Base-by-base conservation (phyloP, 345 rosid species). In the Gynandropsis gynandra region DNA sequence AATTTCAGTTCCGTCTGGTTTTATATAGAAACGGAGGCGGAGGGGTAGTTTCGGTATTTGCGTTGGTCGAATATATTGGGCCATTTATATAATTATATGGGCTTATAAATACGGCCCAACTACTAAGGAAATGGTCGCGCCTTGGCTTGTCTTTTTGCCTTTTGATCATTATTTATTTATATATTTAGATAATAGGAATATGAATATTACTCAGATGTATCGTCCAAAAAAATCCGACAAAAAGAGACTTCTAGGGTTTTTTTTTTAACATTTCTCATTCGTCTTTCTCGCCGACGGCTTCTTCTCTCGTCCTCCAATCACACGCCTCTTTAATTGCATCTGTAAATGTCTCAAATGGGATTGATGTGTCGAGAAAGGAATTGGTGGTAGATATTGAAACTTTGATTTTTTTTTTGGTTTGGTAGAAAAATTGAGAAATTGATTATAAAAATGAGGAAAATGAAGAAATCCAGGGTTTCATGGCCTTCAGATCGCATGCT, bases 401-500 rank as follows among this genome's bases (percentile, higher is more conserved):
- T 52, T 35, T 43, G 55, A 54, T 4, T 48, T 10, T 15, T 45
- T 18, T 61, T 39, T 13, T n/a, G n/a, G n/a, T 18, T 10, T 21
- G 51, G 41, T 52, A n/a, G 10, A 31, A 50, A 59, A 13, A 34
- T 45, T 55, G 56, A 40, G 57, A 29, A 20, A 9, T 49, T 18
- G 42, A 37, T 32, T 7, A 33, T 11, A 45, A 45, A 31, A 18
- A 74, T 71, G 83, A 66, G 68, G 81, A 75, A 65, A 56, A 61
- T 52, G 73, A 62, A 61, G 78, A 83, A 74, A 74, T 63, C 74
- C 60, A 72, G 72, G 39, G 83, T 79, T 51, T 66, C 89, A 44
- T 77, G 86, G 89, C 75, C 80, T 32, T 43, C 73, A 11, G 82
- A 60, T 46, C 68, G 51, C 68, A 70, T 58, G 47, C 78, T 79